phyloP scores from a whole-genome alignment of 176 grass and related monocot species.

The Phyllostachys edulis region DNA sequence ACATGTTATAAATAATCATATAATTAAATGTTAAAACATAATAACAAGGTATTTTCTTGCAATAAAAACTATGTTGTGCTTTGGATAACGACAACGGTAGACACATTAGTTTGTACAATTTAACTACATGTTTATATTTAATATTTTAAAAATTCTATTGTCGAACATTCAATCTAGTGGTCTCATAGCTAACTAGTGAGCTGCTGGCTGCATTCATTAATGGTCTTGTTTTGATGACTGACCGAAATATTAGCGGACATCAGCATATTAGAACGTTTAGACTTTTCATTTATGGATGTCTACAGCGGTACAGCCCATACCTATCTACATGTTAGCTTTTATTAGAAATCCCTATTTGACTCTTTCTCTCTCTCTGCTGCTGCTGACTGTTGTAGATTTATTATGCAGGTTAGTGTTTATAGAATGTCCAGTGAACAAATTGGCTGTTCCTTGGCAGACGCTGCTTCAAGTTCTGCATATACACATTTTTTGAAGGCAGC shows the following conservation, averaged over 20 bases:
- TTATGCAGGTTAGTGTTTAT: conserved; percentile 79
- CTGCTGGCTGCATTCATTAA: background rate
- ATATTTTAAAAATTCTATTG: background rate
- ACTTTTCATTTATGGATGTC: background rate
- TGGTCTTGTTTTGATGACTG: background rate
- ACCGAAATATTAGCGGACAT: background rate
- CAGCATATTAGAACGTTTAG: background rate
- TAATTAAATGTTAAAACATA: background rate
- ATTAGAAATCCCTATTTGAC: background rate
- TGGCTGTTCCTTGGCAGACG: conserved; percentile 93
- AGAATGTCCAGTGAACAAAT: conserved; percentile 96
- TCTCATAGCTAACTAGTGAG: background rate
- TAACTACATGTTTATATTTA: background rate
- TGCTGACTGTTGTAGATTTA: conserved; percentile 17
- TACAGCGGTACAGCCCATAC: background rate
- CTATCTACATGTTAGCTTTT: background rate
- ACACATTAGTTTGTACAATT: background rate
- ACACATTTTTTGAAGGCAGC: conserved; percentile 70
- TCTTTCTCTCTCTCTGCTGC: conserved; percentile 9
- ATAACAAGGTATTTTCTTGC: background rate
- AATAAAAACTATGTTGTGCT: background rate
- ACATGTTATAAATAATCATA: background rate
- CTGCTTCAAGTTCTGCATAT: conserved; percentile 85
- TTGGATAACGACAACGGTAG: background rate
- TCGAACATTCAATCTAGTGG: background rate